These are phyloP conservation scores for Exophiala sp. DNA, from an alignment of 2,329 filamentous ascomycete genomes.

Conservation along the genomic window DNA sequence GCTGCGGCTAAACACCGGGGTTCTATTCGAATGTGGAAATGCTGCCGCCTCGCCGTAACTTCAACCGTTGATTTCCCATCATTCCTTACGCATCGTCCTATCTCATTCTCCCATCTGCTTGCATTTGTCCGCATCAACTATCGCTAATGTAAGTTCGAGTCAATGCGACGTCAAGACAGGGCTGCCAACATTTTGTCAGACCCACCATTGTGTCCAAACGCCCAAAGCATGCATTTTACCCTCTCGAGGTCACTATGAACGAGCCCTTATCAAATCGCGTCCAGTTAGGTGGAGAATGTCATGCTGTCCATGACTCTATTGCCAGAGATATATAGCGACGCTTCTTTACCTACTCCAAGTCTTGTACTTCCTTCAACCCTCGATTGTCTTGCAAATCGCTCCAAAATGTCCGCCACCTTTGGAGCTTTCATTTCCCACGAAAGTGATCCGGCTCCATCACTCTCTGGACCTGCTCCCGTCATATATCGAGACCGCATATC, in stretches of 20 bases:
- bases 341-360: neutral
- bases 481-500: constrained; percentile 30
- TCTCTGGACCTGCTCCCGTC: constrained; percentile 40
- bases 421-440: constrained; percentile 45
- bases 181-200: too few species aligned
- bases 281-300: neutral
- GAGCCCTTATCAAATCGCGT: neutral
- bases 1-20: too few species aligned
- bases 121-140: neutral
- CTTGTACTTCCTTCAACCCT: neutral
- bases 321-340: neutral
- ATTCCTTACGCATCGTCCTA: neutral
- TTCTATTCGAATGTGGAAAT: too few species aligned
- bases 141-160: too few species aligned
- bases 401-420: constrained; percentile 37
- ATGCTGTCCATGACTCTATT: neutral
- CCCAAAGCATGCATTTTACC: too few species aligned
- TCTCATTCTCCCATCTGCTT: neutral
- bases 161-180: too few species aligned
- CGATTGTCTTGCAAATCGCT: neutral
- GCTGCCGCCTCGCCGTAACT: too few species aligned
- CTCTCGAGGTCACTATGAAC: neutral
- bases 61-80: too few species aligned
- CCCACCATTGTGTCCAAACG: too few species aligned
- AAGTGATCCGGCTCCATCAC: constrained; percentile 26